phyloP scores from a whole-genome alignment of 164 flowering plant species.

The Aristolochia fimbriata region DNA sequence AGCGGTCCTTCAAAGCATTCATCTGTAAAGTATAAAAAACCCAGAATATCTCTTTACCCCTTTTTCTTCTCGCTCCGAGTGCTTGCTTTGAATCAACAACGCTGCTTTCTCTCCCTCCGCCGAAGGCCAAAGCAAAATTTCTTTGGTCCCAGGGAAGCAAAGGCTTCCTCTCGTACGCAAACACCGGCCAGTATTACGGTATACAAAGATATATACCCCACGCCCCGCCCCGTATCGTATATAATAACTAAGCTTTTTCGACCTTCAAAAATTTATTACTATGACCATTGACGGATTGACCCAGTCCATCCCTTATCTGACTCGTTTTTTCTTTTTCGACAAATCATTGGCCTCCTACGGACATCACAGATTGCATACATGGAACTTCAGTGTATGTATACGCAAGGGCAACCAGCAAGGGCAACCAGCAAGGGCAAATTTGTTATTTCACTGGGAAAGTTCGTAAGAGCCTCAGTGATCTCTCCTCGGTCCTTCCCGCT shows the following conservation, averaged over 20 bases:
- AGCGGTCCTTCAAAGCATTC: background rate
- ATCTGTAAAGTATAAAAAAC: background rate
- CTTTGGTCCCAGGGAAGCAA: constrained; percentile 1
- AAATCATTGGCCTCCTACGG: too few relatives aligned
- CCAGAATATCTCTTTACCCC: background rate
- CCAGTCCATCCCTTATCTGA: too few relatives aligned
- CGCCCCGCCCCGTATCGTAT: too few relatives aligned
- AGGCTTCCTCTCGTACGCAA: background rate
- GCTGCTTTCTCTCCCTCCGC: constrained; percentile 4
- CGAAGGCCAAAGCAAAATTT: constrained; percentile 3
- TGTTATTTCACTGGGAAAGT: background rate
- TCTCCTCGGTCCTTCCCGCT: background rate
- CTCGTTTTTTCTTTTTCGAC: too few relatives aligned
- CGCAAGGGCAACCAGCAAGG: too few relatives aligned
- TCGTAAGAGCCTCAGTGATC: background rate
- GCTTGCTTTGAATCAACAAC: constrained; percentile 4
- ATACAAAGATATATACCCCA: too few relatives aligned
- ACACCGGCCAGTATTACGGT: background rate
- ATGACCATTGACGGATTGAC: too few relatives aligned
- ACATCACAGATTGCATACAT: background rate
- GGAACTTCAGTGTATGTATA: background rate
- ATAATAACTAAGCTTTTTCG: too few relatives aligned
- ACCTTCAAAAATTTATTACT: too few relatives aligned
- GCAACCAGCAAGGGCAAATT: too few relatives aligned
- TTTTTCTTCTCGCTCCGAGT: background rate